Evolutionary conservation across 1,284 basidiomycete species (phyloP).

Genomic region (Pseudozyma hubeiensis): DNA sequence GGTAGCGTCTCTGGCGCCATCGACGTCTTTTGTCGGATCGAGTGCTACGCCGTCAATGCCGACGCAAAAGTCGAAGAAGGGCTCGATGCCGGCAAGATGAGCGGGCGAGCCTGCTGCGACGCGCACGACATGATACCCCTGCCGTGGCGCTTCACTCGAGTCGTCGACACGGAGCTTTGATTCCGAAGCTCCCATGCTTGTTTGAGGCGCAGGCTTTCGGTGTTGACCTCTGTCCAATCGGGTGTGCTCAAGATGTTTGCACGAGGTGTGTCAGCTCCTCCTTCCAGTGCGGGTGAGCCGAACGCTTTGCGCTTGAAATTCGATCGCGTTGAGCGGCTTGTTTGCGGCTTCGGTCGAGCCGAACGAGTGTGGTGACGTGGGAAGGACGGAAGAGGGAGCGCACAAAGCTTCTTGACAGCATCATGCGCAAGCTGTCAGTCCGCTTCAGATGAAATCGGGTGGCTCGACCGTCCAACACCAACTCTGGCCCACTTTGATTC

Average conservation of each 20-base stretch:
- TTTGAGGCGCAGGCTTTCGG: not conserved
- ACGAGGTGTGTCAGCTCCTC: not conserved
- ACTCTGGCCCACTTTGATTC: not conserved
- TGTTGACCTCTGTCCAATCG: too few relatives aligned
- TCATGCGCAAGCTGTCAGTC: not conserved
- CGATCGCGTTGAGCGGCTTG: too few relatives aligned
- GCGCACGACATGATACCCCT: constrained; percentile 67
- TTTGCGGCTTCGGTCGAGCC: too few relatives aligned
- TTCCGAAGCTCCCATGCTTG: constrained; percentile 45
- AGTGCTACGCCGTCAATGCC: constrained; percentile 76
- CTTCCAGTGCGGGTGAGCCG: not conserved
- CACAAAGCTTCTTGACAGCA: not conserved
- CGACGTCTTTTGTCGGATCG: constrained; percentile 52
- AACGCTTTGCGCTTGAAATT: not conserved
- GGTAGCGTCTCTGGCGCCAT: constrained; percentile 36
- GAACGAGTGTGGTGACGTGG: not conserved
- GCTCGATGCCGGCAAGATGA: constrained; percentile 85
- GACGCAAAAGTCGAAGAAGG: constrained; percentile 96
- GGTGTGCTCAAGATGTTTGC: too few relatives aligned
- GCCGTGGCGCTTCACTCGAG: constrained; percentile 55
- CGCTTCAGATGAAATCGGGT: constrained; percentile 15
- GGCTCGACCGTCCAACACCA: constrained; percentile 37
- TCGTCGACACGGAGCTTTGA: constrained; percentile 43
- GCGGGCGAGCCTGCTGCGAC: constrained; percentile 69
- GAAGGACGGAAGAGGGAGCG: not conserved